Evolutionary conservation across 176 grass and related monocot genomes (phyloP).

Genomic region (Lolium rigidum): DNA sequence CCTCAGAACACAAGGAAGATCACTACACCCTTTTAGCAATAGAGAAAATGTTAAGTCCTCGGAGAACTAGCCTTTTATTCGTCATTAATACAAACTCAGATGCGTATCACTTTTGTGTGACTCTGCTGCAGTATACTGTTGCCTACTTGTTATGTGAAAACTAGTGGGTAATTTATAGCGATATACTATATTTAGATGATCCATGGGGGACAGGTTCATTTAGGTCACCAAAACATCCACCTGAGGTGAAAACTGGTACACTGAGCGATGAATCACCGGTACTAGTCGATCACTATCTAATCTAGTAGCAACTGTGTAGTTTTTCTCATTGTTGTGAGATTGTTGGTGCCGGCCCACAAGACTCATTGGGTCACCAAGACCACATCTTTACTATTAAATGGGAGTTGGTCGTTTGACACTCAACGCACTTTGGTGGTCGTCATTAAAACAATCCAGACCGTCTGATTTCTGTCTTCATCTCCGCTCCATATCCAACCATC

Average conservation of each 20-base stretch:
- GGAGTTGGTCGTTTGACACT: too few species aligned
- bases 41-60: background rate
- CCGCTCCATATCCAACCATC: too few species aligned
- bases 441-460: too few species aligned
- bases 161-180: background rate
- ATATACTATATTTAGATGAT: background rate
- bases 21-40: background rate
- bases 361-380: background rate
- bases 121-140: background rate
- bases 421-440: too few species aligned
- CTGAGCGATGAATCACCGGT: background rate
- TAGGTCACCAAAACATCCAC: background rate
- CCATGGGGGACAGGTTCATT: background rate
- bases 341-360: background rate
- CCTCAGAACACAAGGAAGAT: background rate
- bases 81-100: too few species aligned
- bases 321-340: background rate
- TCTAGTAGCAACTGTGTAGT: background rate
- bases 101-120: background rate
- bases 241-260: background rate
- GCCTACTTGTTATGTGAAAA: background rate
- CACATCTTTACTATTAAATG: background rate
- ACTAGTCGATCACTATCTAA: background rate
- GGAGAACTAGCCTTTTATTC: background rate
- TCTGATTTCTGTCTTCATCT: too few species aligned